Evolutionary conservation across 345 rosid genomes (phyloP), one percentile per base, ranked within the genome.

Genomic region (Populus davidiana): DNA sequence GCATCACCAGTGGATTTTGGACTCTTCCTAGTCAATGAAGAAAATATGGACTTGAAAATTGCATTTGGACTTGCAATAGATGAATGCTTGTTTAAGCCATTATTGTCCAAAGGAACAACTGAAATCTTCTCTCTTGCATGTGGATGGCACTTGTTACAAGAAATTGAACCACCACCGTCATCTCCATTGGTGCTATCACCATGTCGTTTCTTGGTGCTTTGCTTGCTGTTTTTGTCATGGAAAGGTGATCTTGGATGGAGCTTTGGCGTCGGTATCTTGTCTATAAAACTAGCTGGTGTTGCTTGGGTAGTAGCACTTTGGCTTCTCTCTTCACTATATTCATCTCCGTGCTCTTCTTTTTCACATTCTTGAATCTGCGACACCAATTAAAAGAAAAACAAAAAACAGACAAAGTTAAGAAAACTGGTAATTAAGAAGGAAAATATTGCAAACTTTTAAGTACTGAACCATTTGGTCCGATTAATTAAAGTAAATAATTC

Each of bases 111-210:
- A 70, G 98, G 97, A 27, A 90, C 95, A 20, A 93, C 90, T 1
- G 97, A 90, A 83, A 96, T 86, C 83, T 90, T 93, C 71, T 91
- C 95, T 6, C 95, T 87, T 25, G 92, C 63, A 68, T 86, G 84
- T 13, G 99, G 99, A 5, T 97, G 87, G 80, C 99, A 96, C 72
- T 89, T 90, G 90, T 89, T 88, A 86, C 97, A 93, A n/a, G 96
- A 91, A 71, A 96, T 90, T 0, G 95, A 83, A 8, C 81, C 82
- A 31, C 76, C 87, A 20, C 61, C 84, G 7, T 3, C 31, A 5
- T 74, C 75, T 29, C 63, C 85, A 54, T 67, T 63, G 52, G 69
- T 35, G 65, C 52, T 3, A 21, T 81, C 87, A 0, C 80, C 88
- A 0, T 88, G 86, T 36, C 89, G 87, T 80, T 83, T 91, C 87